Evolutionary conservation across 2,329 filamentous ascomycete species (phyloP).

Genomic region (Rachicladosporium sp.): DNA sequence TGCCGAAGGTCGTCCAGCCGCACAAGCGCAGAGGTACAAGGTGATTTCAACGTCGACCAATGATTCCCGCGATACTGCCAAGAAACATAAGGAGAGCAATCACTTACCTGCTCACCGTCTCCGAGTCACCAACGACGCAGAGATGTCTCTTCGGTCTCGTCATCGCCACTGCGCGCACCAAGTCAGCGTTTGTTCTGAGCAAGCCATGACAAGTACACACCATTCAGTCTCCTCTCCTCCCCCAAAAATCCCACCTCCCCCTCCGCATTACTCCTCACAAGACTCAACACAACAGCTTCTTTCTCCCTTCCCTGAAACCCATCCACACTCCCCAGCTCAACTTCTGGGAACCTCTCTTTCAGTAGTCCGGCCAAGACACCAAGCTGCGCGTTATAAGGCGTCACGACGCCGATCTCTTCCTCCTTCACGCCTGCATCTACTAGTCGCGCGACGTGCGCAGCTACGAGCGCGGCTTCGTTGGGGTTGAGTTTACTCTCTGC

Average conservation of each 20-base stretch:
- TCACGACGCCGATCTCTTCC: constrained; percentile 84
- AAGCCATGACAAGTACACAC: constrained; percentile 37
- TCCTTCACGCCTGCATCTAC: constrained; percentile 68
- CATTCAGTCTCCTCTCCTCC: constrained; percentile 85
- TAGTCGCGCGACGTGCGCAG: constrained; percentile 61
- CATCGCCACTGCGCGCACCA: constrained; percentile 63
- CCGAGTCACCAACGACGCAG: constrained; percentile 84
- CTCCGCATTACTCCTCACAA: constrained; percentile 82
- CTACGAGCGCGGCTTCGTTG: constrained; percentile 73
- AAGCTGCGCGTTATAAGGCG: constrained; percentile 91
- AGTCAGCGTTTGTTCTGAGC: constrained; percentile 5
- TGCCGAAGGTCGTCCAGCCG: background rate
- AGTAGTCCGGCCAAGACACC: constrained; percentile 62
- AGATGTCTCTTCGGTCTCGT: constrained; percentile 84
- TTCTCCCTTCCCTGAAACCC: constrained; percentile 97
- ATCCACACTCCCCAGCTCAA: constrained; percentile 94
- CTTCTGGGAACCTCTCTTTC: constrained; percentile 67
- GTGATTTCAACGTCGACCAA: too few species aligned
- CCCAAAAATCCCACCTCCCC: constrained; percentile 86
- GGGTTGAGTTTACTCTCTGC: constrained; percentile 84
- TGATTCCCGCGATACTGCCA: too few species aligned
- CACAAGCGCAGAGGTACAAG: background rate
- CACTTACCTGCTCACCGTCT: constrained; percentile 77
- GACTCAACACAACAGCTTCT: constrained; percentile 81
- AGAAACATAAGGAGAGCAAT: constrained; percentile 3